Conservation (phyloP, 225 moss, liverwort and hornwort species). For the Polytrichum formosum region DNA sequence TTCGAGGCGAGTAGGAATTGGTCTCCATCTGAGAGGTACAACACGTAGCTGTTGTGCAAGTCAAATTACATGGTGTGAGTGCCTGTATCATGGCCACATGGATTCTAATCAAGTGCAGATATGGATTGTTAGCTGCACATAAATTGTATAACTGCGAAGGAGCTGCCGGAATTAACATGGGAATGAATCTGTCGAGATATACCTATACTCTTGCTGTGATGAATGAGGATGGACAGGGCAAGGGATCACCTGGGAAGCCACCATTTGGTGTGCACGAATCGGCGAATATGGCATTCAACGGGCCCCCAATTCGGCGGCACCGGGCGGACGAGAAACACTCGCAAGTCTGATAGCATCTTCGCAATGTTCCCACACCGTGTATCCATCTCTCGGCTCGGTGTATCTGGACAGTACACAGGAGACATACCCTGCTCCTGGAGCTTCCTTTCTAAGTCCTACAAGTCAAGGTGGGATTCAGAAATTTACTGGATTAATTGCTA, state of each 20-base stretch:
- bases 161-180: not conserved
- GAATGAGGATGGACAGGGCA: not conserved
- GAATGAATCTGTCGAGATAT: not conserved
- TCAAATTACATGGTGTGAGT: not conserved
- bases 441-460: slow-evolving; percentile 79
- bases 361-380: slow-evolving; percentile 26
- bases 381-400: slow-evolving; percentile 13
- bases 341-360: slow-evolving; percentile 61
- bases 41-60: slow-evolving; percentile 55
- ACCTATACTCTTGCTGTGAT: not conserved
- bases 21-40: slow-evolving; percentile 65
- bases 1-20: slow-evolving; percentile 68
- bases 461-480: not conserved
- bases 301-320: slow-evolving; percentile 48
- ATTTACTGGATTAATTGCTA: not conserved
- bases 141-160: not conserved
- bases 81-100: not conserved
- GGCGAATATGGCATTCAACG: slow-evolving; percentile 66
- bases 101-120: not conserved
- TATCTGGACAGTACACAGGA: slow-evolving; percentile 70
- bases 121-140: not conserved
- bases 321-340: slow-evolving; percentile 66
- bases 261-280: slow-evolving; percentile 52
- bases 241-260: slow-evolving; percentile 53
- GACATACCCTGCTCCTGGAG: slow-evolving; percentile 77